These are phyloP conservation scores for Pichia eremophila DNA, from an alignment of 805 yeast species.

Conservation along the genomic window DNA sequence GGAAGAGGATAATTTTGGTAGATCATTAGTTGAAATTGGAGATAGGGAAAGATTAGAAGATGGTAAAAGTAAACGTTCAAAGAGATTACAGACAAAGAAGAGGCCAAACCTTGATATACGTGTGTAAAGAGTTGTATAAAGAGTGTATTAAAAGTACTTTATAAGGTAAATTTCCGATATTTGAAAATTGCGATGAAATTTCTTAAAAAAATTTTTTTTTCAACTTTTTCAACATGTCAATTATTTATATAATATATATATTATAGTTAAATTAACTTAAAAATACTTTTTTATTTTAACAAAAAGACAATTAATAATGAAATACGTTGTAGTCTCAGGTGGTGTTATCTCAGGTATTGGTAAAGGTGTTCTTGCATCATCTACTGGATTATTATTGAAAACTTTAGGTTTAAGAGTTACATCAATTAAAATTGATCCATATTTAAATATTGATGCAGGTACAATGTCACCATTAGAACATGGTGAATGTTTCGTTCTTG, in stretches of 20 bases:
- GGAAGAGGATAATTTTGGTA: conserved; percentile 78
- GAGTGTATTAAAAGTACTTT: too few species aligned
- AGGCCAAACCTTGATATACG: conserved; percentile 24
- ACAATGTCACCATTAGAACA: conserved; percentile 99
- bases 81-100: conserved; percentile 19
- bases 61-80: conserved; percentile 15
- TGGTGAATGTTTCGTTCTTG: conserved; percentile 95
- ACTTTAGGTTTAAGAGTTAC: conserved; percentile 93
- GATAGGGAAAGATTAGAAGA: conserved; percentile 33
- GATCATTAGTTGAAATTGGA: conserved; percentile 57
- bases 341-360: conserved; percentile 99
- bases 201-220: too few species aligned
- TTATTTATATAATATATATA: too few species aligned
- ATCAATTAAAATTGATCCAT: conserved; percentile 96
- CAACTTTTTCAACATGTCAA: too few species aligned
- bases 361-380: conserved; percentile 95
- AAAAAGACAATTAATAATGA: conserved; percentile 40
- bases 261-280: too few species aligned
- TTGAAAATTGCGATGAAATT: too few species aligned
- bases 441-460: conserved; percentile 99
- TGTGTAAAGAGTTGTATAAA: neutral
- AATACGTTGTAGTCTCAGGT: conserved; percentile 98
- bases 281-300: too few species aligned
- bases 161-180: too few species aligned
- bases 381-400: conserved; percentile 90